Conservation (phyloP, 2,329 filamentous ascomycete genomes). For the Aspergillus alliaceus region DNA sequence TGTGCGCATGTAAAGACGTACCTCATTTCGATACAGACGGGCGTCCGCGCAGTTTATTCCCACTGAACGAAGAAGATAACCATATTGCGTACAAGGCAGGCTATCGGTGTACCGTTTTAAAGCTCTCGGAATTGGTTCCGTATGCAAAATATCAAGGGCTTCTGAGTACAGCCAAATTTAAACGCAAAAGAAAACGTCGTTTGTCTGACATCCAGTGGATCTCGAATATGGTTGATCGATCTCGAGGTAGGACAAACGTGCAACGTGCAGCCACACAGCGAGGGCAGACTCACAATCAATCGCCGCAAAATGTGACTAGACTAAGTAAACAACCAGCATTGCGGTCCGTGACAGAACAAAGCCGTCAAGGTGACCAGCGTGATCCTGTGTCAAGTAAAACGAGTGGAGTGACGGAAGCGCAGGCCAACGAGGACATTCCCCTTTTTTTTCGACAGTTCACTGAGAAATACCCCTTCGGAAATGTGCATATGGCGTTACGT, state of each 20-base stretch:
- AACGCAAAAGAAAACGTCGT: background rate
- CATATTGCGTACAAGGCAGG: background rate
- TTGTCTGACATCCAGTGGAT: background rate
- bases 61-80: background rate
- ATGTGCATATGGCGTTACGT: constrained; percentile 44
- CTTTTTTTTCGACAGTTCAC: constrained; percentile 29
- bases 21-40: background rate
- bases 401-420: constrained; percentile 19
- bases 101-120: background rate
- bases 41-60: background rate
- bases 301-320: background rate
- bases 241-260: background rate
- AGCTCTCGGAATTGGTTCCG: background rate
- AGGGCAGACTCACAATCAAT: background rate
- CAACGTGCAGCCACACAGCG: background rate
- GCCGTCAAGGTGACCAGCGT: background rate
- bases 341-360: background rate
- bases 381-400: background rate
- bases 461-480: constrained; percentile 38
- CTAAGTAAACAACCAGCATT: background rate
- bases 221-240: background rate
- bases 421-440: constrained; percentile 29
- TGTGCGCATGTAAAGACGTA: constrained; percentile 12
- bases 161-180: background rate
- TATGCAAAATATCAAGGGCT: constrained; percentile 8